Evolutionary conservation across 305 asterid species (phyloP), one percentile per base, ranked within the genome.

Genomic region (Solanum chacoense): DNA sequence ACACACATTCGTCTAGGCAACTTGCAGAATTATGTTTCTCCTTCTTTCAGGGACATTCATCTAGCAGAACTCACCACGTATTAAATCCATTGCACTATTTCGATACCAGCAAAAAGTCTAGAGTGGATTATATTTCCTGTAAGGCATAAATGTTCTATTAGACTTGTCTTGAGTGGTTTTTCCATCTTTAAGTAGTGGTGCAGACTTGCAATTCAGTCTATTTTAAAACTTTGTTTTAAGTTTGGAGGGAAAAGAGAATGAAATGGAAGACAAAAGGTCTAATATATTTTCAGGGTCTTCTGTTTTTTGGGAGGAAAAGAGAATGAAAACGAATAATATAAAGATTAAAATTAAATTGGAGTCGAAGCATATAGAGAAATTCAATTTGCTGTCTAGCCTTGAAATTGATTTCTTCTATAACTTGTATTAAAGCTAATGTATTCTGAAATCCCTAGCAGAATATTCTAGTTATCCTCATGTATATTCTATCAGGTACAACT

Each of bases 401-500:
- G 87, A 42, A 40, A 55, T 55, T 74, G 38, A 16, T n/a, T 80
- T 88, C 50, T 74, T 34, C n/a, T 31, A 20, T 75, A 34, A 75
- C 29, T 34, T 20, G 81, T 29, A 75, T 75, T 75, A 0, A 75
- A 20, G 83, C 1, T 0, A 22, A 55, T 38, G 5, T n/a, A 50
- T 85, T 9, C 22, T 84, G 14, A 32, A 63, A 28, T 12, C 83
- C 78, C 72, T 35, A 35, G 13, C 28, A 3, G 26, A 37, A 13
- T 37, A 6, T 40, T 7, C 34, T 37, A 22, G 38, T 85, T 76
- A 16, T 77, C 38, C 84, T 73, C 71, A 14, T 88, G 35, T 76
- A 80, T 71, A 42, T 74, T 90, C 88, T 74, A 86, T 81, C 94
- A 98, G 99, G 94, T 98, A 50, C 90, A 95, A 89, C 92, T 85